These are phyloP conservation scores for Ceratobasidium sp. DNA, from an alignment of 1,284 basidiomycete species.

Conservation along the genomic window DNA sequence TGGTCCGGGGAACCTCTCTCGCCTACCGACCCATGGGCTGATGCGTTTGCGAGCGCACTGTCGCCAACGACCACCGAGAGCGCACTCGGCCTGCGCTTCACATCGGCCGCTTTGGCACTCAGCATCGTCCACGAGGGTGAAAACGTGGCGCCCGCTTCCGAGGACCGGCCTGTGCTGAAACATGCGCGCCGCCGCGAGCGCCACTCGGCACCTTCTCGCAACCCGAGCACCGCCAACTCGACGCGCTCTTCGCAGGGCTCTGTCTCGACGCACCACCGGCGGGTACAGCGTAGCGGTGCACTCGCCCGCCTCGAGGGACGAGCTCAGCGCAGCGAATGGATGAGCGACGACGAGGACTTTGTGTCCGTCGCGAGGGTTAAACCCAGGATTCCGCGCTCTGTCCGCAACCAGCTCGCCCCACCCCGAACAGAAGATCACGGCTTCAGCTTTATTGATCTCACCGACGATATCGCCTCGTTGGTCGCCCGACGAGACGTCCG, in stretches of 20 bases:
- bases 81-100: conserved; percentile 22
- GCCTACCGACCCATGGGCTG: conserved; percentile 12
- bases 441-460: conserved; percentile 35
- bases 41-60: conserved; percentile 5
- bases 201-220: conserved; percentile 29
- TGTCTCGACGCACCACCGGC: conserved; percentile 28
- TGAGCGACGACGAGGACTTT: conserved; percentile 38
- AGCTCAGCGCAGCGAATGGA: conserved; percentile 33
- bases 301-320: conserved; percentile 43
- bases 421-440: conserved; percentile 6
- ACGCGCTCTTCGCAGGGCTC: conserved; percentile 21
- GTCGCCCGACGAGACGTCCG: neutral
- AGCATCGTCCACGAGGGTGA: conserved; percentile 3
- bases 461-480: conserved; percentile 27
- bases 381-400: neutral
- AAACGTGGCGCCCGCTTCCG: conserved; percentile 1
- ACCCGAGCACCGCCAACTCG: conserved; percentile 25
- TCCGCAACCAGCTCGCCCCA: conserved; percentile 13
- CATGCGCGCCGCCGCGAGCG: conserved; percentile 23
- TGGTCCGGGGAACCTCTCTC: conserved; percentile 1
- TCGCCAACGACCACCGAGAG: conserved; percentile 25
- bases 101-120: neutral
- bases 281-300: conserved; percentile 37
- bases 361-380: neutral
- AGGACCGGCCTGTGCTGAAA: conserved; percentile 5